Base-by-base conservation (phyloP, 2,329 filamentous ascomycete species). In the Zasmidium angulare region DNA sequence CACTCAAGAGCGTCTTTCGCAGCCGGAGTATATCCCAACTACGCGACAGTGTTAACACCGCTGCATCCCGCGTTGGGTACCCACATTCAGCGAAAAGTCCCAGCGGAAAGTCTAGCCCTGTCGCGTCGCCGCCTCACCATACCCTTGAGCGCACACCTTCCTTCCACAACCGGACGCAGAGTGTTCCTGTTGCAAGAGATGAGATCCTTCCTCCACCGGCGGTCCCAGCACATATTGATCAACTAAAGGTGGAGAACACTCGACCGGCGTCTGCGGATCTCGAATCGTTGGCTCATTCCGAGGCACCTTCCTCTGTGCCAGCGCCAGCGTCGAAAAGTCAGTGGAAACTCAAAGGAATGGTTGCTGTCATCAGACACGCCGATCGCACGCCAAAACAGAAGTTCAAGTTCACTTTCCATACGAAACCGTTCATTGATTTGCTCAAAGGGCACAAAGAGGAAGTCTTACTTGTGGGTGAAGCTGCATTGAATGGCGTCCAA, bases 401-500 rank as follows among this genome's bases (percentile, higher is more conserved):
- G 74, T 97, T 97, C 82, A 99, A 99, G 74, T 99, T 98, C 70
- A 99, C 95, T 0, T 98, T 99, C 69, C 95, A 99, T 72, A 96
- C 92, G 0, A 91, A 93, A 63, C 95, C 95, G 0, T 99, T 99
- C 71, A 93, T 99, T 63, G 90, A 96, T 64, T 82, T 99, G 2
- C 84, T 99, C 46, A 96, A 93, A 72, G 95, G 95, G 0, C 93
- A 99, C 69, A 91, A 96, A 70, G 93, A 98, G 75, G 95, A 99
- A 73, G 95, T 99, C 1, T 82, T 99, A 1, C 84, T 99, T 21
- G 95, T 96, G 65, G 93, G 93, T 9, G 92, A 96, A 72, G 88
- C 91, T 43, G 95, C 95, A 0, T 78, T 99, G 48, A 86, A 88
- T 31, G 96, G 91, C 73, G 95, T 99, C 3, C 87, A 95, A 49